Evolutionary conservation across 495 filamentous ascomycete genomes (phyloP).

Genomic region (Beverwykella pulmonaria): DNA sequence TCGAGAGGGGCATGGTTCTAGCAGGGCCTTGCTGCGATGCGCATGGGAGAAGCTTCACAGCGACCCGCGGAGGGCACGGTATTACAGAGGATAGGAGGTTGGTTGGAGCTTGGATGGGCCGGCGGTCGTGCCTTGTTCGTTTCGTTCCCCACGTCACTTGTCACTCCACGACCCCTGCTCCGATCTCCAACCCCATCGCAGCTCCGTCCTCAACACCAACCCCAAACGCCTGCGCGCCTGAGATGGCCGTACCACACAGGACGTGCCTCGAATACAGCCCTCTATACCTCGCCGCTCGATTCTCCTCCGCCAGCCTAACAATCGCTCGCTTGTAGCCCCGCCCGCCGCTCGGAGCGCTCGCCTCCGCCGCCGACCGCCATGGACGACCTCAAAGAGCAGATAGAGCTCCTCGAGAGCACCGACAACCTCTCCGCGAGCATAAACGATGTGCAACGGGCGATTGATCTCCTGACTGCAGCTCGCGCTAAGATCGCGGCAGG

Average conservation of each 20-base stretch:
- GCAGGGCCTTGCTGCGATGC: neutral
- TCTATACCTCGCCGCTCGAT: neutral
- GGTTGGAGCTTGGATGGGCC: neutral
- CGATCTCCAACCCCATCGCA: conserved; percentile 2
- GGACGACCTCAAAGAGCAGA: conserved; percentile 59
- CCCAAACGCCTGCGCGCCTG: conserved; percentile 11
- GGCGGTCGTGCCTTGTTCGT: neutral
- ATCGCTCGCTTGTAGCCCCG: conserved; percentile 7
- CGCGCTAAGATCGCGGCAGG: conserved; percentile 53
- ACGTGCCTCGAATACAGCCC: neutral
- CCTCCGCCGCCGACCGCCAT: conserved; percentile 49
- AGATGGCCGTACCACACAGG: neutral
- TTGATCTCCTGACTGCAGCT: conserved; percentile 72
- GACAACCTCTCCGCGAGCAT: conserved; percentile 72
- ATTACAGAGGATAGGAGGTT: neutral
- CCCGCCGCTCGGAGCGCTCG: conserved; percentile 9
- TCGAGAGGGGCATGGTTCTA: conserved; percentile 9
- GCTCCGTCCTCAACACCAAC: conserved; percentile 9
- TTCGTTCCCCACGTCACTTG: conserved; percentile 24
- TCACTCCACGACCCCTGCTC: conserved; percentile 1
- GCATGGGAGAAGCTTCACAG: neutral
- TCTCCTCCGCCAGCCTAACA: neutral
- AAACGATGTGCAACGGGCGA: conserved; percentile 75
- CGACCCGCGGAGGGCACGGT: neutral
- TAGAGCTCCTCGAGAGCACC: conserved; percentile 64